These are phyloP conservation scores for Dacryopinax primogenitus DNA, from an alignment of 768 basidiomycete species.

Conservation along the genomic window DNA sequence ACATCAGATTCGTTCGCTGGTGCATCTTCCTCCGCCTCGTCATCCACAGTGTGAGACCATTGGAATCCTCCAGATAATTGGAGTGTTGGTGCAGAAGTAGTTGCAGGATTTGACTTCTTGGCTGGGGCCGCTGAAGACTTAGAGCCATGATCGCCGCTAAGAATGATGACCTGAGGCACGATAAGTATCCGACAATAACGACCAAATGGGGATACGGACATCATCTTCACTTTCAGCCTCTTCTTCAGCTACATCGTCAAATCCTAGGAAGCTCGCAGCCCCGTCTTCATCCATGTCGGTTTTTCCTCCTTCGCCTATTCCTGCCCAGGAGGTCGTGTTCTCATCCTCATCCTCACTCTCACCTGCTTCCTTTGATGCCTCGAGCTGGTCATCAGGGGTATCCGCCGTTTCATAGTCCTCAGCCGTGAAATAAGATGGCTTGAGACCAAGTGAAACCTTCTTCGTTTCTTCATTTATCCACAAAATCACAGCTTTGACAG, in stretches of 20 bases:
- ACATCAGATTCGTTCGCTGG: constrained; percentile 34
- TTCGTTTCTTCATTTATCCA: constrained; percentile 63
- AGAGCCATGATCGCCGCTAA: constrained; percentile 17
- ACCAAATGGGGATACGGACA: constrained; percentile 14
- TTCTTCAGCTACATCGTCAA: not conserved
- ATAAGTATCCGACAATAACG: constrained; percentile 20
- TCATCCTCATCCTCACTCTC: constrained; percentile 20
- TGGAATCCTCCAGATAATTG: constrained; percentile 39
- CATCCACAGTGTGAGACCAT: constrained; percentile 42
- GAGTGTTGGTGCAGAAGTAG: constrained; percentile 21
- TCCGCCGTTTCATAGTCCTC: constrained; percentile 40
- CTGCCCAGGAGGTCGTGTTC: constrained; percentile 11
- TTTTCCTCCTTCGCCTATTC: not conserved
- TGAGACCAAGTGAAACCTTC: constrained; percentile 69
- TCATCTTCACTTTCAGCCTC: constrained; percentile 19
- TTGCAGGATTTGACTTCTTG: not conserved
- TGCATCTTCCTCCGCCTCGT: constrained; percentile 37
- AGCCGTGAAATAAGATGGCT: constrained; percentile 71
- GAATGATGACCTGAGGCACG: constrained; percentile 28
- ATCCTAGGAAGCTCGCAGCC: not conserved
- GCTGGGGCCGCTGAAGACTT: constrained; percentile 29
- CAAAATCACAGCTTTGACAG: constrained; percentile 64
- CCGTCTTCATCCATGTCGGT: not conserved
- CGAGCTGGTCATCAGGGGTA: constrained; percentile 18
- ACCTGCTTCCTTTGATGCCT: constrained; percentile 25